Evolutionary conservation across 192 early-diverging fungal genomes (phyloP).

Genomic region (Gaertneriomyces sp.): DNA sequence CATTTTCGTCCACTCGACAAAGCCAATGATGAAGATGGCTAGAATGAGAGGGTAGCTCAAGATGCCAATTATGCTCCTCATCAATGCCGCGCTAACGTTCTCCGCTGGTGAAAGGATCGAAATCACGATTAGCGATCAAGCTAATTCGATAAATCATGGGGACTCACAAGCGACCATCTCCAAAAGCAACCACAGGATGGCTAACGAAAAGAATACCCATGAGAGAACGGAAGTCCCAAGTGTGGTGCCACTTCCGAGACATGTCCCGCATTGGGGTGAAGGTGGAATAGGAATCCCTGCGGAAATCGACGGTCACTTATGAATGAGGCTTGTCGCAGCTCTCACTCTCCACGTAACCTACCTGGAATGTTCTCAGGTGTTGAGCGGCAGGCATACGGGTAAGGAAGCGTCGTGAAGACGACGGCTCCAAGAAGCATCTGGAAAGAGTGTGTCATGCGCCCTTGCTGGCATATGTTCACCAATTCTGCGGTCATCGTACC

Average conservation of each 20-base stretch:
- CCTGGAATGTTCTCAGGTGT: slow-evolving; percentile 7
- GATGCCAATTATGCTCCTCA: slow-evolving; percentile 9
- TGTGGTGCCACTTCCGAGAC: slow-evolving; percentile 17
- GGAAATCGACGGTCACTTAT: neutral
- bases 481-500: neutral
- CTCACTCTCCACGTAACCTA: neutral
- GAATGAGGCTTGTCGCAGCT: neutral
- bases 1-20: slow-evolving; percentile 23
- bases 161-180: slow-evolving; percentile 2
- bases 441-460: neutral
- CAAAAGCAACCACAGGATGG: slow-evolving; percentile 10
- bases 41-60: slow-evolving; percentile 22
- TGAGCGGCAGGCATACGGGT: slow-evolving; percentile 8
- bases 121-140: too few species aligned
- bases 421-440: slow-evolving; percentile 26
- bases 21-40: slow-evolving; percentile 15
- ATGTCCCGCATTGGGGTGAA: slow-evolving; percentile 6
- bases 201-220: slow-evolving; percentile 19
- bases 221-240: slow-evolving; percentile 11
- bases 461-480: neutral
- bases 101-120: neutral
- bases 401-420: slow-evolving; percentile 12
- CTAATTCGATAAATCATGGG: too few species aligned
- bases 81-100: slow-evolving; percentile 7
- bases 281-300: slow-evolving; percentile 15